Evolutionary conservation across 805 yeast genomes (phyloP), one percentile per base, ranked within the genome.

Genomic region (Wickerhamiella kurtzmanii): DNA sequence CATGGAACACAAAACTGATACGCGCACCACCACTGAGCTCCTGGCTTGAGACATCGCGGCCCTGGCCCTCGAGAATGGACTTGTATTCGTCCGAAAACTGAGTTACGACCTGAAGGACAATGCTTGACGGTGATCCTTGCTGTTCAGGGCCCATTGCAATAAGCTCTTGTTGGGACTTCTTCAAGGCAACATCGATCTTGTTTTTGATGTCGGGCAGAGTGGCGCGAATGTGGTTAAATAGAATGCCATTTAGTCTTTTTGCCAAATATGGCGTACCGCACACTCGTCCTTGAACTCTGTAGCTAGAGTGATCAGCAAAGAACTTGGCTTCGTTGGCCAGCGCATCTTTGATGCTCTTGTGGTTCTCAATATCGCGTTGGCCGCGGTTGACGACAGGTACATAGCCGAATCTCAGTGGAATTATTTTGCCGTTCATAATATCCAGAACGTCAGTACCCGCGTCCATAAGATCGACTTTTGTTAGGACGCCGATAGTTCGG

Each of bases 261-360:
- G 97, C 96, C 61, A 92, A 72, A 64, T 82, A 92, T 37, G 96
- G 96, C n/a, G 98, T 92, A 64, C 98, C 98, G 67, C 98, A 92
- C 68, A 79, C 89, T 60, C 85, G 94, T 5, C 96, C 89, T 63
- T 89, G 92, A 28, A 92, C 81, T 56, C 86, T 76, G 67, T 92
- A 92, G 19, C 95, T 78, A 5, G 95, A 80, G 65, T 92, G 98
- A 55, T 74, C 73, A 65, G 85, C 96, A 60, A 92, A 92, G 59
- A 78, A 92, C 28, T 70, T 65, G 49, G 73, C 74, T 69, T 92
- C 98, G 62, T 82, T 85, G 38, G 74, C 72, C 55, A 92, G 71
- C 1, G 98, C 97, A 37, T 79, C 81, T 62, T 88, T 76, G 57
- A 92, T 89, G 15, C 95, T 80, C 64, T 89, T 89, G 61, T 80